Evolutionary conservation across 192 early-diverging fungal species (phyloP), one percentile per base, ranked within the genome.

Genomic region (Polychytrium aggregatum): DNA sequence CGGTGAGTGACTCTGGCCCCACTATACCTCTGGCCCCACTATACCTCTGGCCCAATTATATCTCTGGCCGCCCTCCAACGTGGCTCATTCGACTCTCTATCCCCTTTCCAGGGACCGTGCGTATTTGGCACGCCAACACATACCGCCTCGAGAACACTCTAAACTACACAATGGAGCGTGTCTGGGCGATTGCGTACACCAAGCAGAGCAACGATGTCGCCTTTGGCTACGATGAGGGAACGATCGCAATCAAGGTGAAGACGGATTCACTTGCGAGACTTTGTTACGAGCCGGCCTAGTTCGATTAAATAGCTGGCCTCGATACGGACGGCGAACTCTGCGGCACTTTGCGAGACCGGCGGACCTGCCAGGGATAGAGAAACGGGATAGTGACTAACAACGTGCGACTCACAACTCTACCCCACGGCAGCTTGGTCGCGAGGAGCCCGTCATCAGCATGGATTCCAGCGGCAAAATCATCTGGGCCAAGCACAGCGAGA

Each of bases 41-140:
- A n/a, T n/a, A n/a, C n/a, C n/a, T n/a, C n/a, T n/a, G n/a, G n/a
- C n/a, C n/a, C n/a, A n/a, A n/a, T n/a, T n/a, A n/a, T n/a, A n/a
- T n/a, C n/a, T n/a, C n/a, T n/a, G n/a, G n/a, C n/a, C n/a, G n/a
- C n/a, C n/a, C n/a, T n/a, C n/a, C n/a, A n/a, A n/a, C n/a, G n/a
- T n/a, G n/a, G n/a, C n/a, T n/a, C n/a, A n/a, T n/a, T n/a, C 1
- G 18, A 20, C 1, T n/a, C 45, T 10, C 26, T 16, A 11, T 52
- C 1, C 28, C 13, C 11, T 49, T 0, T 8, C 18, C 46, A 70
- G 67, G 69, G 76, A 77, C 88, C 4, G 84, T 94, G 14, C 84
- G 88, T 37, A 67, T 99, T 34, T 99, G 96, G 96, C 90, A 97
- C 58, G 82, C 91, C 31, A 87, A 93, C 62, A 99, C 96, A 0